These are phyloP conservation scores for Alisma plantagoaquatica DNA, from an alignment of 106 monocot genomes.

Conservation along the genomic window DNA sequence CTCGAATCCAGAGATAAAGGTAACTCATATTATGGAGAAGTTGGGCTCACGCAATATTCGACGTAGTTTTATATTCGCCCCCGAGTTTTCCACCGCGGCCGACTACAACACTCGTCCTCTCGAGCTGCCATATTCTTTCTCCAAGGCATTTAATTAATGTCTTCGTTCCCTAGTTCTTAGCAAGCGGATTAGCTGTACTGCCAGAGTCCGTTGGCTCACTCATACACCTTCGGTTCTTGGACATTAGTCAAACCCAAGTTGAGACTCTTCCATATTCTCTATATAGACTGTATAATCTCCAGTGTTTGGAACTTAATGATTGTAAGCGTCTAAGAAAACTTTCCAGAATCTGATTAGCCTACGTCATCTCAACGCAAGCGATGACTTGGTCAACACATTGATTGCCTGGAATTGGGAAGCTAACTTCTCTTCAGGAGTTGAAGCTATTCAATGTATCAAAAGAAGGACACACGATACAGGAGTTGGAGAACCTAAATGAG, in stretches of 20 bases:
- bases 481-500: conserved; percentile 4
- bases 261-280: background rate
- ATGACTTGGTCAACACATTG: background rate
- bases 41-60: too few species aligned
- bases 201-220: background rate
- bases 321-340: background rate
- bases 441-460: background rate
- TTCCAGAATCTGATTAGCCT: conserved; percentile 8
- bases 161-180: background rate
- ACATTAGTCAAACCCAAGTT: background rate
- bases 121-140: too few species aligned
- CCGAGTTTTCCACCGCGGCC: too few species aligned
- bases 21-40: too few species aligned
- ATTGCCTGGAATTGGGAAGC: conserved; percentile 6
- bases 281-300: background rate
- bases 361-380: conserved; percentile 13
- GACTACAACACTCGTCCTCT: too few species aligned
- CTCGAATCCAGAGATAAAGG: too few species aligned
- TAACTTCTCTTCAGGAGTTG: conserved; percentile 7
- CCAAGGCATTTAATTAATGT: too few species aligned
- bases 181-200: background rate
- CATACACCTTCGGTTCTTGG: background rate
- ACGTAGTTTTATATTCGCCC: too few species aligned
- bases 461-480: background rate
- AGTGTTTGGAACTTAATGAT: background rate